A percentile compares a stretch with the other conserved stretches of the same genome.
phyloP scores from a whole-genome alignment of 2,329 filamentous ascomycete genomes.

The Nemania bipapillata region DNA sequence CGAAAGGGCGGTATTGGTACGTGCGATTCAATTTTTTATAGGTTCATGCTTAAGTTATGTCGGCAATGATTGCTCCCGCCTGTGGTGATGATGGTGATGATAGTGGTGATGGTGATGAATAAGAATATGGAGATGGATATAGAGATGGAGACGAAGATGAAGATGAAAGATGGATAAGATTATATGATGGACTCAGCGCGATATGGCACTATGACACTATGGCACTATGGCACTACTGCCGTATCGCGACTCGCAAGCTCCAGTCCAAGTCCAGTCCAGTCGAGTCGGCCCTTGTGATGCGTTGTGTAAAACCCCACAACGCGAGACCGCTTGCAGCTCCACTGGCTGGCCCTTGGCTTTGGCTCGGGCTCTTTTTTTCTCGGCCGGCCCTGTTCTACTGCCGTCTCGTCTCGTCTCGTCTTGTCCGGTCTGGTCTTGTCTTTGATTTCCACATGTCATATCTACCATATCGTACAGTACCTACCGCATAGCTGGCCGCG shows the following conservation, averaged over 20 bases:
- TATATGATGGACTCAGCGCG: too few relatives aligned
- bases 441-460: constrained; percentile 27
- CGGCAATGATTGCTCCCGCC: constrained; percentile 22
- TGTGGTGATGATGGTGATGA: constrained; percentile 8
- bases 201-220: too few relatives aligned
- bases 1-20: constrained; percentile 66
- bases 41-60: constrained; percentile 8
- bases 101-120: neutral
- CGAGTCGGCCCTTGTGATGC: constrained; percentile 27
- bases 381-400: constrained; percentile 16
- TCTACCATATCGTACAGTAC: too few relatives aligned
- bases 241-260: constrained; percentile 36
- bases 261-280: constrained; percentile 4
- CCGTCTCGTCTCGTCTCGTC: constrained; percentile 11
- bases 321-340: constrained; percentile 35
- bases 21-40: constrained; percentile 42
- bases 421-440: constrained; percentile 13
- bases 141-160: neutral
- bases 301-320: constrained; percentile 29
- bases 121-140: neutral
- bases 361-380: constrained; percentile 18
- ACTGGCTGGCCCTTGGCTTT: constrained; percentile 28
- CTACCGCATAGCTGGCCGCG: constrained; percentile 9
- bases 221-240: too few relatives aligned
- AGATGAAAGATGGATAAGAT: constrained; percentile 9